Conservation (phyloP, 1,284 basidiomycete genomes). For the Rhodofomes roseus region DNA sequence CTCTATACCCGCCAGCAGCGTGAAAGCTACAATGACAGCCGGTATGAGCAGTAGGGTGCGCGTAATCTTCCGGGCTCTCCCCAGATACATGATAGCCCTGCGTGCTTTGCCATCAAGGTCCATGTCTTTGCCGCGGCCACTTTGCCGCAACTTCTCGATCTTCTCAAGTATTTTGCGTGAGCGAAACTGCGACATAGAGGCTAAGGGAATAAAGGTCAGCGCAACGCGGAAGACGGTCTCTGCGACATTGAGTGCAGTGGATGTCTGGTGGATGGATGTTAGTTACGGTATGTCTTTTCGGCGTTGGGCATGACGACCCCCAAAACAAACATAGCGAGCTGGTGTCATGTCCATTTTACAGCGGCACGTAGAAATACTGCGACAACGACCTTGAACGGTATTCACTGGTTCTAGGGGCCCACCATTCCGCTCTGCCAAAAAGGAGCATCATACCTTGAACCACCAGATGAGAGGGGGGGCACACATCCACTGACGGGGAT, state of each 20-base stretch:
- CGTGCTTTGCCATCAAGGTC: constrained; percentile 49
- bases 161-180: constrained; percentile 47
- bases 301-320: constrained; percentile 2
- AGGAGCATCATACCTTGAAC: constrained; percentile 41
- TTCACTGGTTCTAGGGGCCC: neutral
- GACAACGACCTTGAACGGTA: too few relatives aligned
- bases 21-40: constrained; percentile 62
- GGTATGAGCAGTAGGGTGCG: constrained; percentile 67
- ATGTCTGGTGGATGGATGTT: constrained; percentile 32
- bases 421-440: too few relatives aligned
- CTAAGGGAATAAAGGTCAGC: constrained; percentile 66
- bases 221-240: constrained; percentile 65
- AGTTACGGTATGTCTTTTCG: too few relatives aligned
- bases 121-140: constrained; percentile 34
- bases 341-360: too few relatives aligned
- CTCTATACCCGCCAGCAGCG: constrained; percentile 76
- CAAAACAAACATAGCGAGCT: neutral
- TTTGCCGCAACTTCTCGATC: constrained; percentile 43
- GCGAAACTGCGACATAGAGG: constrained; percentile 54
- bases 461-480: constrained; percentile 36
- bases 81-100: constrained; percentile 37
- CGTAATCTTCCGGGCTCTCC: constrained; percentile 45
- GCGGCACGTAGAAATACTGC: too few relatives aligned
- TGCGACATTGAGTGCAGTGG: constrained; percentile 54
- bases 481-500: constrained; percentile 21